phyloP scores from a whole-genome alignment of 306 rosid genomes.

The Heteromeles arbutifolia region DNA sequence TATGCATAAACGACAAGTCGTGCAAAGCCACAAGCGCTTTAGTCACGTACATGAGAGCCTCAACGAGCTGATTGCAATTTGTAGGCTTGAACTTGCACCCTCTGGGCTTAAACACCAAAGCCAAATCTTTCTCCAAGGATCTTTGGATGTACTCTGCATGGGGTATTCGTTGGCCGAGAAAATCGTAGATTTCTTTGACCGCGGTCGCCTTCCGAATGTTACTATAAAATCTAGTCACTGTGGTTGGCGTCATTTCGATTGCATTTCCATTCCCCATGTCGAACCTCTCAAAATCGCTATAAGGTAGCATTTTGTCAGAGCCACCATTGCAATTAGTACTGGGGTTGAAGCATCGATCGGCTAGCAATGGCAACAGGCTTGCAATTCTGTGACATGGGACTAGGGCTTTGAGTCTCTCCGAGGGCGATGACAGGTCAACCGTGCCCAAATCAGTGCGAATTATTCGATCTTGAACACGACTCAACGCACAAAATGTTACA shows the following conservation, averaged over 20 bases:
- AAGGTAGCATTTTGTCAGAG: conserved; percentile 13
- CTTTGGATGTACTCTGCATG: conserved; percentile 54
- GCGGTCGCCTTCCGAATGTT: conserved; percentile 51
- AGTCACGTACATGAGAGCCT: conserved; percentile 71
- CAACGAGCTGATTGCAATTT: conserved; percentile 51
- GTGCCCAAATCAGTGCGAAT: conserved; percentile 55
- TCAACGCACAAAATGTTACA: conserved; percentile 76
- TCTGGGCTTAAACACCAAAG: conserved; percentile 63
- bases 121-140: conserved; percentile 34
- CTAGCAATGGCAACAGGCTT: conserved; percentile 40
- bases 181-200: conserved; percentile 78
- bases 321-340: neutral
- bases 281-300: conserved; percentile 68
- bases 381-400: conserved; percentile 68
- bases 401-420: conserved; percentile 59
- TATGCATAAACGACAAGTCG: conserved; percentile 90
- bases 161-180: conserved; percentile 68
- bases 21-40: conserved; percentile 80
- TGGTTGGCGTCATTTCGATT: conserved; percentile 63
- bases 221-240: conserved; percentile 43
- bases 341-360: conserved; percentile 35
- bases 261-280: conserved; percentile 46
- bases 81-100: conserved; percentile 51
- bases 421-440: conserved; percentile 40
- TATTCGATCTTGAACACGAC: conserved; percentile 41